These are phyloP conservation scores for Medicago arabica DNA, from an alignment of 306 rosid species.

Conservation along the genomic window DNA sequence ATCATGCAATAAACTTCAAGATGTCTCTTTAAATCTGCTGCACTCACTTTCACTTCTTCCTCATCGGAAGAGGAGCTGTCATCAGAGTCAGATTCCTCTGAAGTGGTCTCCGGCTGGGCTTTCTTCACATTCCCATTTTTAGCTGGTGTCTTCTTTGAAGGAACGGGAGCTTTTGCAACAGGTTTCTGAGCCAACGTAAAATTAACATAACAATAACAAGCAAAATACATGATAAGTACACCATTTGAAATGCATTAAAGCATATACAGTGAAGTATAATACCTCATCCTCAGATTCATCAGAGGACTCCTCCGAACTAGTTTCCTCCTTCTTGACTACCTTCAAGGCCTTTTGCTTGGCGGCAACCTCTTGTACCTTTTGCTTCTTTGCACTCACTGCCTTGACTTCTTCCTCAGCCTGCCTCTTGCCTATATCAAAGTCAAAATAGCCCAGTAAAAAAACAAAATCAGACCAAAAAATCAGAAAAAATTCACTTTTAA, in stretches of 20 bases:
- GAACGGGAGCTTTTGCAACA: slow-evolving; percentile 40
- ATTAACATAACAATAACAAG: neutral
- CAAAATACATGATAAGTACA: neutral
- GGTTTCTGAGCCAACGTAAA: slow-evolving; percentile 42
- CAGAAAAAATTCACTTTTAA: no score
- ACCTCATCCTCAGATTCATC: slow-evolving; percentile 74
- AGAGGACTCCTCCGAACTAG: slow-evolving; percentile 68
- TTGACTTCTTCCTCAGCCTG: slow-evolving; percentile 64
- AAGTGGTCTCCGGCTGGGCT: slow-evolving; percentile 28
- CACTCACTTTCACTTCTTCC: neutral
- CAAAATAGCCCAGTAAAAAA: neutral
- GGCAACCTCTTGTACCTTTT: slow-evolving; percentile 61
- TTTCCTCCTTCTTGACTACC: slow-evolving; percentile 54
- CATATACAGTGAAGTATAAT: neutral
- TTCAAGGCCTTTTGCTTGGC: slow-evolving; percentile 58
- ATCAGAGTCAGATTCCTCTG: slow-evolving; percentile 32
- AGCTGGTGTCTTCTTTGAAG: slow-evolving; percentile 41
- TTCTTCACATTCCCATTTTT: slow-evolving; percentile 56
- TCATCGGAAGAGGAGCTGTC: neutral
- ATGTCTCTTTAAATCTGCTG: no score
- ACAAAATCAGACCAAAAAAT: no score
- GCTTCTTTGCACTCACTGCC: slow-evolving; percentile 67
- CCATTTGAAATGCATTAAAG: neutral
- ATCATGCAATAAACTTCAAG: neutral
- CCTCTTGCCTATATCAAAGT: slow-evolving; percentile 62